Evolutionary conservation across 2,329 filamentous ascomycete species (phyloP).

Genomic region (Paradendryphiella salina): DNA sequence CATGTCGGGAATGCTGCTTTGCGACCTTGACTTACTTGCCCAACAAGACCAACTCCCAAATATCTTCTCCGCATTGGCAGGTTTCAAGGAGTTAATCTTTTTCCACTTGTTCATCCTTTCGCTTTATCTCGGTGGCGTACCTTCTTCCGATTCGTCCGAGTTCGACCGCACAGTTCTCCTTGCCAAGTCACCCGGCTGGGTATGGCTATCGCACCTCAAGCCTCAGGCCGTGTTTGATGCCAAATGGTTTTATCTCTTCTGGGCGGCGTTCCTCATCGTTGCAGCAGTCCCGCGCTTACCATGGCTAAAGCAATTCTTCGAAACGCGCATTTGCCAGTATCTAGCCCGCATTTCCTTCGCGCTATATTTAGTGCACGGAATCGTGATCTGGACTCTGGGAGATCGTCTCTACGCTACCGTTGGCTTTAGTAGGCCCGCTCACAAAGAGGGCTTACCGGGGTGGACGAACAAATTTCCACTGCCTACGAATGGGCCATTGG

Average conservation of each 20-base stretch:
- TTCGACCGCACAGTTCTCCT: conserved; percentile 53
- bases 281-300: conserved; percentile 60
- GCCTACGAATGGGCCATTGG: conserved; percentile 60
- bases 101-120: conserved; percentile 52
- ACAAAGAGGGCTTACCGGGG: conserved; percentile 56
- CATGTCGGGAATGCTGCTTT: conserved; percentile 43
- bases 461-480: conserved; percentile 63
- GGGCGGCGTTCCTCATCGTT: conserved; percentile 62
- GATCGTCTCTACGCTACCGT: conserved; percentile 65
- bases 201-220: conserved; percentile 63
- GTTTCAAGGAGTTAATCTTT: conserved; percentile 51
- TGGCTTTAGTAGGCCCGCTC: conserved; percentile 58
- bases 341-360: conserved; percentile 61
- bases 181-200: conserved; percentile 62
- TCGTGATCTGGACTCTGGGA: conserved; percentile 49
- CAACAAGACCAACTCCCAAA: conserved; percentile 36
- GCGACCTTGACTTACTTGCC: conserved; percentile 43
- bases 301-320: conserved; percentile 55
- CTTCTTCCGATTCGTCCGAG: conserved; percentile 50
- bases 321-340: conserved; percentile 57
- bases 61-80: conserved; percentile 58
- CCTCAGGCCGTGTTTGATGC: conserved; percentile 67
- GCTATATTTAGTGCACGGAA: conserved; percentile 62
- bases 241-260: conserved; percentile 71
- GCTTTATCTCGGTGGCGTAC: conserved; percentile 64